A percentile compares a stretch with the other conserved stretches of the same genome.
phyloP scores from a whole-genome alignment of 202 grass and related monocot species.

The Saccharum hybrid region DNA sequence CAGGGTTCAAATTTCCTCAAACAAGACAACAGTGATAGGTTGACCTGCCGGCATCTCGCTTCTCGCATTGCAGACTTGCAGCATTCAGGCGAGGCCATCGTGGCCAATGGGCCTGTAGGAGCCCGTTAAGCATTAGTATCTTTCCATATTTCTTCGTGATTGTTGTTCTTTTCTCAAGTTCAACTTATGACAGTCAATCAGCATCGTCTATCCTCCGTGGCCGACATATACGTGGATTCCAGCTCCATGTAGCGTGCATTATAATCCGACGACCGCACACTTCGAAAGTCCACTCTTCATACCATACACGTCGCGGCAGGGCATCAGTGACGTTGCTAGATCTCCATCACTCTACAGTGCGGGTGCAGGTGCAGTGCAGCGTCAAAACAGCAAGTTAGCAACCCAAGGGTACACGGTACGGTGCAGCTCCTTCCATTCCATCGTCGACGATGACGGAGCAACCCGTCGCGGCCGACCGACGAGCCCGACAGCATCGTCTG shows the following conservation, averaged over 20 bases:
- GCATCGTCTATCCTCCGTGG: too few species aligned
- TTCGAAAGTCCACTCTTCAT: too few species aligned
- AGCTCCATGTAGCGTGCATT: too few species aligned
- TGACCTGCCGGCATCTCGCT: not conserved
- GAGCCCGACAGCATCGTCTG: not conserved
- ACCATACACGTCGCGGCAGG: too few species aligned
- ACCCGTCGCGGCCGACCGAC: not conserved
- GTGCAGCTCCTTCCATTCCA: not conserved
- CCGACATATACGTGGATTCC: too few species aligned
- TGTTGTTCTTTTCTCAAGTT: too few species aligned
- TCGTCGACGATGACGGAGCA: slow-evolving; percentile 35
- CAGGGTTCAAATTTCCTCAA: not conserved
- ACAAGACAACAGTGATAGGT: not conserved
- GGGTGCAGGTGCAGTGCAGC: not conserved
- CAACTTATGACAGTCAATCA: too few species aligned
- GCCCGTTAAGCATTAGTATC: too few species aligned
- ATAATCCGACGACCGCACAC: too few species aligned
- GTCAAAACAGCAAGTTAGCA: not conserved
- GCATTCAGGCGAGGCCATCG: not conserved
- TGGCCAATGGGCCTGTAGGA: not conserved
- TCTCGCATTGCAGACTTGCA: not conserved
- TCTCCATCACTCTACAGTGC: not conserved
- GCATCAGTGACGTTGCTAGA: too few species aligned
- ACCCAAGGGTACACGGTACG: not conserved
- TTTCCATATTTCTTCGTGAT: too few species aligned